Percentiles rank a stretch among this genome's conserved stretches.
Conservation (phyloP, 2,329 filamentous ascomycete genomes). For the Hortaea sp. region DNA sequence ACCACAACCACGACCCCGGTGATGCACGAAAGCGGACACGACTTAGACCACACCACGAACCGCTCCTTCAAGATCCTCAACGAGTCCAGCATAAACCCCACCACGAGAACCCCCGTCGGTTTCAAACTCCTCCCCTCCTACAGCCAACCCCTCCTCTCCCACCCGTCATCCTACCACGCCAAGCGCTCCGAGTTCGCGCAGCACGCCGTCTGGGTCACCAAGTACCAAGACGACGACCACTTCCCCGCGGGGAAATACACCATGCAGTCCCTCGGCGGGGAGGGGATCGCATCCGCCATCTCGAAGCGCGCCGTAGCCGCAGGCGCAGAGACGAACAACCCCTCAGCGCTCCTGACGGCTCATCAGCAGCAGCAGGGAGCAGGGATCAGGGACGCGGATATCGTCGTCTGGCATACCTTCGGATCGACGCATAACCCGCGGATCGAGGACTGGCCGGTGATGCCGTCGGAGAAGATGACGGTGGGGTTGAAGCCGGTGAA, state of each 20-base stretch:
- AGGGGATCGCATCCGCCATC: no score
- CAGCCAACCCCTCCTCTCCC: not conserved
- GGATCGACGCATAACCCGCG: slow-evolving; percentile 43
- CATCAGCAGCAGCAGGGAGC: slow-evolving; percentile 28
- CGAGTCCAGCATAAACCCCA: slow-evolving; percentile 34
- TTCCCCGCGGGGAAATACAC: slow-evolving; percentile 42
- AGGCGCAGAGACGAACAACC: no score
- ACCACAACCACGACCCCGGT: slow-evolving; percentile 34
- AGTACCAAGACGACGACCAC: slow-evolving; percentile 42
- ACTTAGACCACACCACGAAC: slow-evolving; percentile 39
- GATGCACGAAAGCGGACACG: slow-evolving; percentile 12
- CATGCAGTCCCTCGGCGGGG: slow-evolving; percentile 23
- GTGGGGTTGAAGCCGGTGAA: slow-evolving; percentile 38
- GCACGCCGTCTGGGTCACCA: slow-evolving; percentile 46
- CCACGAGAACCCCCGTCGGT: slow-evolving; percentile 9
- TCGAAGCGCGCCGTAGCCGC: no score
- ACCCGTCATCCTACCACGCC: slow-evolving; percentile 29
- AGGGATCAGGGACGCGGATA: slow-evolving; percentile 35
- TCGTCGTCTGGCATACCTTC: slow-evolving; percentile 43
- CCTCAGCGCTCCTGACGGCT: no score
- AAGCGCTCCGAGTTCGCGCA: slow-evolving; percentile 40
- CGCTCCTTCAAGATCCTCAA: slow-evolving; percentile 47
- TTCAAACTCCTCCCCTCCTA: not conserved
- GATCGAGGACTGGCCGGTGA: slow-evolving; percentile 43
- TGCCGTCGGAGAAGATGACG: slow-evolving; percentile 40